Percentiles rank a stretch among this genome's conserved stretches.
These are phyloP conservation scores for Phytopythium vexans DNA, from an alignment of 352 stramenopile genomes.

Conservation along the genomic window DNA sequence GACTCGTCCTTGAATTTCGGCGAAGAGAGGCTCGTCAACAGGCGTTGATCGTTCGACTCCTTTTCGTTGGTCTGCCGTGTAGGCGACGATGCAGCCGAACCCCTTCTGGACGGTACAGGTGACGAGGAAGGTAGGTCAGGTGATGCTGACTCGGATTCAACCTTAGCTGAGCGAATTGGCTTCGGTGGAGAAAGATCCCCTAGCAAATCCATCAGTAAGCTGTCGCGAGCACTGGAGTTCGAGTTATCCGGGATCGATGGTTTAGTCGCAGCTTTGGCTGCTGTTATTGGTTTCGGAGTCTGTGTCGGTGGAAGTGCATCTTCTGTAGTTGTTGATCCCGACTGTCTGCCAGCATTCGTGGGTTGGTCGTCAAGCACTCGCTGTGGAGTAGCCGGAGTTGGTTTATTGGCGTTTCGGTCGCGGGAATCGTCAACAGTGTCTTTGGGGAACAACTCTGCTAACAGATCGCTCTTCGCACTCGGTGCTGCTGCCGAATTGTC, in stretches of 20 bases:
- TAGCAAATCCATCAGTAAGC: slow-evolving; percentile 52
- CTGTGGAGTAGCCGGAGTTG: too few relatives aligned
- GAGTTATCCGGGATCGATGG: neutral
- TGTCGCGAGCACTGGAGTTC: slow-evolving; percentile 40
- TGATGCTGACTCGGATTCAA: too few relatives aligned
- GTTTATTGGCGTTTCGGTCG: too few relatives aligned
- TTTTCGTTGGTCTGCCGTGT: too few relatives aligned
- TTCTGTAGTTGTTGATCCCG: too few relatives aligned
- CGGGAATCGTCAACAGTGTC: too few relatives aligned
- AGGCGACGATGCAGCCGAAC: too few relatives aligned
- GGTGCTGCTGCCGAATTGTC: neutral
- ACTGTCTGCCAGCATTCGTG: neutral
- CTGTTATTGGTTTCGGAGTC: neutral
- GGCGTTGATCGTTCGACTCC: too few relatives aligned
- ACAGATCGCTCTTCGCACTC: slow-evolving; percentile 21
- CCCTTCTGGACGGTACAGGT: too few relatives aligned
- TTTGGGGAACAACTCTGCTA: slow-evolving; percentile 22
- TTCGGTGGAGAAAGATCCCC: slow-evolving; percentile 31
- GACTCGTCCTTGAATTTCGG: too few relatives aligned
- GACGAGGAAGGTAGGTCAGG: too few relatives aligned
- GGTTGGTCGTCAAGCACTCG: slow-evolving; percentile 2
- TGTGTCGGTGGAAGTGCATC: slow-evolving; percentile 1
- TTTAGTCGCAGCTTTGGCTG: neutral
- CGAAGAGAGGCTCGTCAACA: too few relatives aligned
- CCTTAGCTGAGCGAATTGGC: slow-evolving; percentile 2